Evolutionary conservation across 345 rosid species (phyloP), one percentile per base, ranked within the genome.

Genomic region (Salix viminalis): DNA sequence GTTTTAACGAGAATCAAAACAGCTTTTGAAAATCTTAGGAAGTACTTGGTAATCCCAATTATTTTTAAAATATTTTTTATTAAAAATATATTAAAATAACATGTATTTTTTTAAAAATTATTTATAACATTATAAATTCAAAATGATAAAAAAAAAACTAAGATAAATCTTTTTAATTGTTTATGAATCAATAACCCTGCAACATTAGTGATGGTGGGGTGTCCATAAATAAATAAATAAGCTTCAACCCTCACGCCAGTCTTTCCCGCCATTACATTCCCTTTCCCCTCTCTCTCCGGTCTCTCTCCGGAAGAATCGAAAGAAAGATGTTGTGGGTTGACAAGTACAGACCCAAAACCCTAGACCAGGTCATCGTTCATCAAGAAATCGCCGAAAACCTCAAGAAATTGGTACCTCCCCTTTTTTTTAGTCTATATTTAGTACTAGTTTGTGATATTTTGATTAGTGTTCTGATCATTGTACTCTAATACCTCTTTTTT

Each of bases 331-430:
- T 96, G 93, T 96, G 98, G 99, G 98, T 92, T 15, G 99, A 96
- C 87, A 93, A 96, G 92, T 96, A 91, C 91, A 83, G 97, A 71
- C 99, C 98, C 60, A 96, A 92, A 85, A 87, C 97, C 84, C 89
- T 93, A 9, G 97, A 91, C 80, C 88, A 91, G 80, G 89, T 87
- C 62, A 77, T 90, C 69, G 96, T 91, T 74, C 98, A 96, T 79
- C 82, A 92, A 61, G 97, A 93, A 19, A 85, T 90, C 64, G 97
- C 98, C 68, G 91, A 84, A 30, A 90, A 91, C 80, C 98, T 96
- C 78, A 93, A 89, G 87, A 96, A 96, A 85, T 80, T 95, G 85
- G 99, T 95, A 91, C 50, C 70, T 71, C 15, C 42, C 23, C 10
- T 12, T 37, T 36, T 1, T 24, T 44, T 18, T 11, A 19, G 18